Percentiles rank a stretch among this genome's conserved stretches.
phyloP scores from a whole-genome alignment of 1,284 basidiomycete genomes.

The Cutaneotrichosporon spelunceum region DNA sequence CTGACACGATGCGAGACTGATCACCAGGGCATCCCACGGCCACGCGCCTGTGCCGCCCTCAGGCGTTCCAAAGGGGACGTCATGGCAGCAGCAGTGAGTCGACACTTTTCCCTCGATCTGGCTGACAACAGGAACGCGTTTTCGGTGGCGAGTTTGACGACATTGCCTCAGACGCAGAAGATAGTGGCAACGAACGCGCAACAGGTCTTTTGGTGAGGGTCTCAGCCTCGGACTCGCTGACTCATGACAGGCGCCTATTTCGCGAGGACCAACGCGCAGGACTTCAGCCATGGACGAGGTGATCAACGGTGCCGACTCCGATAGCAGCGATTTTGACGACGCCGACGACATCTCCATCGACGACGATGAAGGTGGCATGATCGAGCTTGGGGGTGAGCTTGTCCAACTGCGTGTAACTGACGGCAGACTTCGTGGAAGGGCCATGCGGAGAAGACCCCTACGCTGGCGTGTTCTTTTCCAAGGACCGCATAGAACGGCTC shows the following conservation, averaged over 20 bases:
- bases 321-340: constrained; percentile 43
- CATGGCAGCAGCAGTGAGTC: constrained; percentile 80
- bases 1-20: constrained; percentile 5
- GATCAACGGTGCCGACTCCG: constrained; percentile 24
- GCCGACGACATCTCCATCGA: constrained; percentile 29
- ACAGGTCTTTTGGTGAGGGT: constrained; percentile 13
- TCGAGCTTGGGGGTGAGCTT: constrained; percentile 29
- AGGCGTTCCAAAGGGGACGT: constrained; percentile 70
- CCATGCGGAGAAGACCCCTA: constrained; percentile 67
- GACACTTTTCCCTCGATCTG: neutral
- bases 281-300: neutral
- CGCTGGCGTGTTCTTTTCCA: constrained; percentile 85
- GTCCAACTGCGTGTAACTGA: constrained; percentile 33
- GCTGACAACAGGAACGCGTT: constrained; percentile 39
- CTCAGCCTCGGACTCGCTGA: neutral
- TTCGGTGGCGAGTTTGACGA: constrained; percentile 71
- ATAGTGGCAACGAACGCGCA: constrained; percentile 47
- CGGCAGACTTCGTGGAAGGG: constrained; percentile 25
- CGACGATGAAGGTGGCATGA: constrained; percentile 28
- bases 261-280: neutral
- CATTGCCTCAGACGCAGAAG: constrained; percentile 53
- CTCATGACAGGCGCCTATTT: neutral
- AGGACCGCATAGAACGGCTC: constrained; percentile 77
- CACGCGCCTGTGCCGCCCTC: constrained; percentile 73
- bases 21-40: constrained; percentile 66